These are phyloP conservation scores for Hibiscus trionum DNA, from an alignment of 345 rosid genomes.

Conservation along the genomic window DNA sequence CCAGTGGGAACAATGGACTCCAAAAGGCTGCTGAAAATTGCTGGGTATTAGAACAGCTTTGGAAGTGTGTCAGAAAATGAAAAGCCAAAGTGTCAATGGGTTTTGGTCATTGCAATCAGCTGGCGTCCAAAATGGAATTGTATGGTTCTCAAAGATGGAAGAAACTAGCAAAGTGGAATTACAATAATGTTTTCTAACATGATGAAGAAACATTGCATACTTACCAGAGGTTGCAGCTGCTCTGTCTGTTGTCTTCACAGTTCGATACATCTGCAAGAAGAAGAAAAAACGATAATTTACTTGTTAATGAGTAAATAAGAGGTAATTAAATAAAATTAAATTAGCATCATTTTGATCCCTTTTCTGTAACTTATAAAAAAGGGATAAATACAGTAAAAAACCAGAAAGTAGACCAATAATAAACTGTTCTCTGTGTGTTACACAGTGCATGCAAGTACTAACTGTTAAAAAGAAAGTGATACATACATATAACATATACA, in stretches of 20 bases:
- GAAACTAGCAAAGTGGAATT: background rate
- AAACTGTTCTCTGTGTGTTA: slow-evolving; percentile 16
- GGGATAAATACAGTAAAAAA: slow-evolving; percentile 15
- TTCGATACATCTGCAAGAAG: slow-evolving; percentile 57
- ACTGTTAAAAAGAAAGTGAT: slow-evolving; percentile 23
- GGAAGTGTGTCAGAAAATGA: background rate
- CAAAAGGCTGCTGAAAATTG: background rate
- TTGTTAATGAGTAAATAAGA: background rate
- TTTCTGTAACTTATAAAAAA: background rate
- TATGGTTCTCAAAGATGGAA: background rate
- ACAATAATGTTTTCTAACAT: background rate
- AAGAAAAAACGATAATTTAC: background rate
- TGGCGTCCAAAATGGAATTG: background rate
- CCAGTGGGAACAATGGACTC: background rate
- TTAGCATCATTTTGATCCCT: background rate
- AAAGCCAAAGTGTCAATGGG: background rate
- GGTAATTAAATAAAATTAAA: background rate
- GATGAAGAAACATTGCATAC: background rate
- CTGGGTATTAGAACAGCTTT: background rate
- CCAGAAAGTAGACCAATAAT: slow-evolving; percentile 15
- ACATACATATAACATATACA: background rate
- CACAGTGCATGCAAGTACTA: slow-evolving; percentile 33
- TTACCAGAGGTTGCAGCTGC: slow-evolving; percentile 62
- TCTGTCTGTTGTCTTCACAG: slow-evolving; percentile 62
- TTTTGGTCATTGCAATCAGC: background rate